Evolutionary conservation across 768 basidiomycete genomes (phyloP).

Genomic region (Kwoniella europaea): DNA sequence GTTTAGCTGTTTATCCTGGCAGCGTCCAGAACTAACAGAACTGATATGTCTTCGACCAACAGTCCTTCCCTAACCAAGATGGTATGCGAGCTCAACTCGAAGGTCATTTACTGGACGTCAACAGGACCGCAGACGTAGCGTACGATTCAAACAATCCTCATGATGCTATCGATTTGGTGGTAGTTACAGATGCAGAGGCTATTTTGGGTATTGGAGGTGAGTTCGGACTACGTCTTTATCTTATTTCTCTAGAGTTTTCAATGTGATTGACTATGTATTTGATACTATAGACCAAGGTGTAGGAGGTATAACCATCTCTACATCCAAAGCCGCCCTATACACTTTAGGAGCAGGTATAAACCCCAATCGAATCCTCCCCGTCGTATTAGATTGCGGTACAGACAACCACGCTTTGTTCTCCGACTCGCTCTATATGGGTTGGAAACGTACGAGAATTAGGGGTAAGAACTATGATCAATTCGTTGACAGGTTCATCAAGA

Average conservation of each 20-base stretch:
- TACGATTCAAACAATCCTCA: slow-evolving; percentile 46
- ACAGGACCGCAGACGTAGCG: slow-evolving; percentile 54
- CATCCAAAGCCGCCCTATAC: slow-evolving; percentile 74
- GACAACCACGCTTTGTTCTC: slow-evolving; percentile 59
- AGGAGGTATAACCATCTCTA: slow-evolving; percentile 61
- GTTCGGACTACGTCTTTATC: slow-evolving; percentile 12
- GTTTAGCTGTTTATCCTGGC: not conserved
- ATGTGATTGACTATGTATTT: not conserved
- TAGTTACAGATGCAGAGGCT: slow-evolving; percentile 82
- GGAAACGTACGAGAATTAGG: slow-evolving; percentile 71
- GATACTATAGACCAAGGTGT: slow-evolving; percentile 67
- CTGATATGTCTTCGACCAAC: slow-evolving; percentile 56
- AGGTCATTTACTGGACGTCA: slow-evolving; percentile 52
- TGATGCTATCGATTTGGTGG: slow-evolving; percentile 71
- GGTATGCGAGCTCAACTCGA: slow-evolving; percentile 75
- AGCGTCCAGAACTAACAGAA: not conserved
- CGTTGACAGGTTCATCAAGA: slow-evolving; percentile 68
- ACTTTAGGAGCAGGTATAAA: slow-evolving; percentile 61
- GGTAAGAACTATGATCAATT: slow-evolving; percentile 80
- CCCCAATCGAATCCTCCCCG: slow-evolving; percentile 57
- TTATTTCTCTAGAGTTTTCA: not conserved
- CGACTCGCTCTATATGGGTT: slow-evolving; percentile 67
- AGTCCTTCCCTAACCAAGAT: slow-evolving; percentile 67
- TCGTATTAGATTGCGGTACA: slow-evolving; percentile 59
- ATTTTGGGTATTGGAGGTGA: slow-evolving; percentile 73